phyloP scores from a whole-genome alignment of 768 basidiomycete genomes.

The Collybia nuda region DNA sequence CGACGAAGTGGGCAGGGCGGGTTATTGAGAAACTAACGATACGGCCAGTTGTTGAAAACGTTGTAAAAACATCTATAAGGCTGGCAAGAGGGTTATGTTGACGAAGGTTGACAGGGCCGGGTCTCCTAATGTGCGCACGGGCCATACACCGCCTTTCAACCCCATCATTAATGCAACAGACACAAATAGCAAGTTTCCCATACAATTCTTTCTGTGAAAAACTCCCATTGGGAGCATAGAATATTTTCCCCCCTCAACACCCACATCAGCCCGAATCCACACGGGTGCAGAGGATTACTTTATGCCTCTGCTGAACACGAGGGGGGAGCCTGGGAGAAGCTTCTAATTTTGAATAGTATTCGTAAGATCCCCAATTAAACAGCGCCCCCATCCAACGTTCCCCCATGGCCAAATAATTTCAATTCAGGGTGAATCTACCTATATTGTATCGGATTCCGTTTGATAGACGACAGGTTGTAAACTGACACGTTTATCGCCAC shows the following conservation, averaged over 20 bases:
- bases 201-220: neutral
- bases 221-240: too few species aligned
- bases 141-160: conserved; percentile 24
- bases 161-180: conserved; percentile 8
- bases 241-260: neutral
- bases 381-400: too few species aligned
- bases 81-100: conserved; percentile 41
- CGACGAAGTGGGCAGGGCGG: conserved; percentile 55
- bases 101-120: conserved; percentile 52
- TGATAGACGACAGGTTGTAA: neutral
- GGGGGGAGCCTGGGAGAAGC: too few species aligned
- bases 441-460: conserved; percentile 1
- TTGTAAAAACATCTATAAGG: conserved; percentile 47
- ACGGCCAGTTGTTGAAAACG: conserved; percentile 26
- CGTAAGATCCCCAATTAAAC: too few species aligned
- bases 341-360: too few species aligned
- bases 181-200: conserved; percentile 8
- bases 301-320: too few species aligned
- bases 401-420: neutral
- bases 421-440: neutral
- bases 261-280: conserved; percentile 3
- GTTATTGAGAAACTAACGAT: conserved; percentile 45
- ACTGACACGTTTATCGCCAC: neutral
- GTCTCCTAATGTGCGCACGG: conserved; percentile 38
- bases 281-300: too few species aligned